Evolutionary conservation across 2,329 filamentous ascomycete genomes (phyloP).

Genomic region (Pestalotiopsis sp.): DNA sequence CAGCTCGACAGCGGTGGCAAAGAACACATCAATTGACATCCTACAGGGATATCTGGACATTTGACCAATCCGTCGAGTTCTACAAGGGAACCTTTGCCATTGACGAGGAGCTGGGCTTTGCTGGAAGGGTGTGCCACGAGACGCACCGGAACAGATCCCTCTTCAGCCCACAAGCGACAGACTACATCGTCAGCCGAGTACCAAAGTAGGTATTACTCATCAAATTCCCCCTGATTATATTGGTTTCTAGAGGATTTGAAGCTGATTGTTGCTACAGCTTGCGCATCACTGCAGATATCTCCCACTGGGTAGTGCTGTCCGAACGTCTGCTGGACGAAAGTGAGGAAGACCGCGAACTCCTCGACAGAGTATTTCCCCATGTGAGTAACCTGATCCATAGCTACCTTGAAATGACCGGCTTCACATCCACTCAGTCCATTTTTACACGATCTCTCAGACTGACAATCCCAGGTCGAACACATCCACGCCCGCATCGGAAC

Average conservation of each 20-base stretch:
- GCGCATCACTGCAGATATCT: conserved; percentile 28
- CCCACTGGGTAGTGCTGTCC: conserved; percentile 26
- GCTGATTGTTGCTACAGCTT: too few species aligned
- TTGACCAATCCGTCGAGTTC: conserved; percentile 35
- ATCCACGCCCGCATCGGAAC: conserved; percentile 38
- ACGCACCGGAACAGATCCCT: conserved; percentile 35
- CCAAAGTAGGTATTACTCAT: conserved; percentile 32
- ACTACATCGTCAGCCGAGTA: conserved; percentile 30
- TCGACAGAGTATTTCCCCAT: conserved; percentile 29
- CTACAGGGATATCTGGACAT: conserved; percentile 31
- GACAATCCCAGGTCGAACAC: conserved; percentile 36
- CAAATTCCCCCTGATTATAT: too few species aligned
- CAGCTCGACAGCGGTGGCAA: not conserved
- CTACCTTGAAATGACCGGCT: too few species aligned
- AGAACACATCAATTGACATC: not conserved
- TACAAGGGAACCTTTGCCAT: conserved; percentile 32
- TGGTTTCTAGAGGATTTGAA: too few species aligned
- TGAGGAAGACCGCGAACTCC: conserved; percentile 22
- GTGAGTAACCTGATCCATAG: conserved; percentile 20
- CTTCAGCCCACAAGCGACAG: conserved; percentile 32
- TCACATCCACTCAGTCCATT: too few species aligned
- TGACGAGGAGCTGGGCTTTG: conserved; percentile 31
- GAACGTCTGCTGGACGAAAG: conserved; percentile 22
- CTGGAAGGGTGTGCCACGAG: conserved; percentile 33
- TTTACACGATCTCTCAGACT: too few species aligned